Evolutionary conservation across 306 rosid species (phyloP).

Genomic region (Morella rubra): DNA sequence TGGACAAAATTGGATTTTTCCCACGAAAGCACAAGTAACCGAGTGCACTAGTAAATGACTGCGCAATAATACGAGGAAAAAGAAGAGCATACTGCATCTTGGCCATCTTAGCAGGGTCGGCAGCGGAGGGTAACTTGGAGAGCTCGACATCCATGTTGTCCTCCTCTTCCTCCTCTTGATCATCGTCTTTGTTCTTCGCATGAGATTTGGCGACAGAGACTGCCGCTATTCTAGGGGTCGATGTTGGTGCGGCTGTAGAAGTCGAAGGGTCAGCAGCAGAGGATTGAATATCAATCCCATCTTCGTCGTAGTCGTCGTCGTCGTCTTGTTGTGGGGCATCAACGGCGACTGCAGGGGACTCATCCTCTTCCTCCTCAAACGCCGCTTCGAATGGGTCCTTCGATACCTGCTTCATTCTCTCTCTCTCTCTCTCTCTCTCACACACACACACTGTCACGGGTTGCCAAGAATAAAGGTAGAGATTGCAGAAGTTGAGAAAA

Average conservation of each 20-base stretch:
- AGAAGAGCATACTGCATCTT: slow-evolving; percentile 68
- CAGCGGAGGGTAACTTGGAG: slow-evolving; percentile 64
- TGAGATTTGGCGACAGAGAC: neutral
- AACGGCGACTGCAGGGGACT: slow-evolving; percentile 42
- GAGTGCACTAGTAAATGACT: neutral
- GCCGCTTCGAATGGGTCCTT: slow-evolving; percentile 99
- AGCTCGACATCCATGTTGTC: slow-evolving; percentile 93
- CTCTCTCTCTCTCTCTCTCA: neutral
- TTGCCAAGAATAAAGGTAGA: too few species aligned
- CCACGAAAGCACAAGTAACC: neutral
- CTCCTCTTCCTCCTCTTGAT: slow-evolving; percentile 78
- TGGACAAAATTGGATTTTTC: neutral
- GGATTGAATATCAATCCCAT: slow-evolving; percentile 1
- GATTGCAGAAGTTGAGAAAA: too few species aligned
- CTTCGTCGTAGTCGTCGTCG: slow-evolving; percentile 25
- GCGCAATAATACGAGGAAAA: neutral
- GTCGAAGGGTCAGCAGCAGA: slow-evolving; percentile 5
- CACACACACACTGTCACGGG: neutral
- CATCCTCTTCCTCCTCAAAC: slow-evolving; percentile 75
- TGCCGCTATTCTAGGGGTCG: neutral
- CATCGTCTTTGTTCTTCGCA: slow-evolving; percentile 55
- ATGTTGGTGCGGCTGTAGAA: neutral
- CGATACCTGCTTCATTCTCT: slow-evolving; percentile 64
- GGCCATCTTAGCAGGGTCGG: slow-evolving; percentile 82
- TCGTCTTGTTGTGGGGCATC: slow-evolving; percentile 29